Evolutionary conservation across 352 stramenopile species (phyloP).

Genomic region (Vaucheria bursata): DNA sequence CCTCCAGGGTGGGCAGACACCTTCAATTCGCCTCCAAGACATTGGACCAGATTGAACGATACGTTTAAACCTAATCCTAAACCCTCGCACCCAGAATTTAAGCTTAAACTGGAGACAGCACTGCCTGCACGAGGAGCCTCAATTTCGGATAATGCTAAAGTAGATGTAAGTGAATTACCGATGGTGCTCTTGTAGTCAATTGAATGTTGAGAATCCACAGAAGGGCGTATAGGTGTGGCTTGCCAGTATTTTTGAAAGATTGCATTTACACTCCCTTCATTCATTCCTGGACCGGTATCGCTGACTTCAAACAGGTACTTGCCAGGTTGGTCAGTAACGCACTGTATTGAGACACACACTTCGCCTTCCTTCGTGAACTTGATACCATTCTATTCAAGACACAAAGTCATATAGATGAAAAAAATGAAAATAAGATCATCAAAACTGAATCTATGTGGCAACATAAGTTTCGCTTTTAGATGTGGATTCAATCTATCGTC

Average conservation of each 20-base stretch:
- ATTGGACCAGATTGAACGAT: constrained; percentile 11
- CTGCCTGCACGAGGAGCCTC: not conserved
- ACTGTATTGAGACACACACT: not conserved
- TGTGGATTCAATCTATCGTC: too few relatives aligned
- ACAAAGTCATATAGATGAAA: too few relatives aligned
- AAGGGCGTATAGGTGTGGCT: not conserved
- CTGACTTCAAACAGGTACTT: constrained; percentile 1
- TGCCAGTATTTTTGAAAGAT: constrained; percentile 20
- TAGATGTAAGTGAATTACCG: not conserved
- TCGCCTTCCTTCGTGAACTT: constrained; percentile 1
- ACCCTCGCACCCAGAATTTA: not conserved
- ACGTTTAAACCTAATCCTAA: constrained; percentile 13
- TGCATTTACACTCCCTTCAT: not conserved
- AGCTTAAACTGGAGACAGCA: not conserved
- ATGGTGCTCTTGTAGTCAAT: not conserved
- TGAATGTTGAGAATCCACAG: not conserved
- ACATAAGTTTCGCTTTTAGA: too few relatives aligned
- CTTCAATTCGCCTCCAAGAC: not conserved
- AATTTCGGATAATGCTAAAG: too few relatives aligned
- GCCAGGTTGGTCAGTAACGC: not conserved
- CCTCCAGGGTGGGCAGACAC: not conserved
- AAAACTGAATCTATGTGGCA: too few relatives aligned
- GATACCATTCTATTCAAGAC: not conserved
- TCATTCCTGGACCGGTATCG: constrained; percentile 10
- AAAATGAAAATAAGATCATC: too few relatives aligned